Base-by-base conservation (phyloP, 176 grass and related monocot species). In the Musa acuminata region DNA sequence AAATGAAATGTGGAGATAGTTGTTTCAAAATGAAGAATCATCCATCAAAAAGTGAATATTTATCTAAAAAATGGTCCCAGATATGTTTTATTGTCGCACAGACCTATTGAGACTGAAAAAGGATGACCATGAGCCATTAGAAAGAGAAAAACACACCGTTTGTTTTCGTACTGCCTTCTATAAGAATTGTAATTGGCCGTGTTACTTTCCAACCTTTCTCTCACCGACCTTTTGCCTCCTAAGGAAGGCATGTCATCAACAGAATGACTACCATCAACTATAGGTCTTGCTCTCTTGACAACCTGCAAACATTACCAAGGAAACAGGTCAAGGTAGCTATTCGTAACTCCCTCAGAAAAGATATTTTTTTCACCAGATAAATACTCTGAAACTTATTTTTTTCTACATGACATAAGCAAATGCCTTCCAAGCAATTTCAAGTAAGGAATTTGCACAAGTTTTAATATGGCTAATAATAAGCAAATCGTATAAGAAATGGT, bases 191-290 rank as follows among this genome's bases (percentile, higher is more conserved):
- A 83, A 82, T 80, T 77, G 48, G 52, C 27, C 68, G 75, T 53
- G 72, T 68, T 69, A 75, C 80, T 89, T 87, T 87, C 84, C 79
- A 92, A 80, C 53, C 90, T 87, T 67, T 89, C 90, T 54, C 84
- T 82, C 52, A 84, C 51, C 62, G 79, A 23, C n/a, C 82, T 76
- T n/a, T 92, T 89, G 62, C 78, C 73, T 54, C 82, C 84, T 1
- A 43, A 78, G 1, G 78, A 65, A 72, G 52, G 67, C 73, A 72
- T 16, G 29, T 69, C 26, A 62, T 75, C 79, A 78, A 86, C 81
- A 72, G 69, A 65, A 55, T 84, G 59, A 80, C 53, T 26, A 29
- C 49, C 25, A 75, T 80, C 86, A 80, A 77, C 55, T 8, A 80
- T 62, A 82, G 76, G 71, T 76, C 58, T 50, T 51, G 35, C 77